Conservation (phyloP, 2,329 filamentous ascomycete genomes). For the Cladophialophora immunda region DNA sequence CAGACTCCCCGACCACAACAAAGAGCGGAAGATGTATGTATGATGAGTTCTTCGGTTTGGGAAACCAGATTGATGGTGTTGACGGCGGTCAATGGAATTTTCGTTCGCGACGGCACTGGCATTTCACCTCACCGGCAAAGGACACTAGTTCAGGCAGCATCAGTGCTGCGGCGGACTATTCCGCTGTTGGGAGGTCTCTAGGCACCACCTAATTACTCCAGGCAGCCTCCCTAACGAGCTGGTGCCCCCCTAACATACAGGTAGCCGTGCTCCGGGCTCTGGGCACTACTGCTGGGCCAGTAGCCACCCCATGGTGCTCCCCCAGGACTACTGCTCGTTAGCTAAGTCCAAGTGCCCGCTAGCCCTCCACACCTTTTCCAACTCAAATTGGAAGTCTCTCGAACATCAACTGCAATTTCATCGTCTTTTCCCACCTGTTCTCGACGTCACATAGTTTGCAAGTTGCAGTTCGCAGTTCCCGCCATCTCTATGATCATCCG, state of each 20-base stretch:
- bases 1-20: constrained; percentile 10
- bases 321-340: neutral
- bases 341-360: constrained; percentile 3
- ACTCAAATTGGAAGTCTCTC: constrained; percentile 19
- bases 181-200: neutral
- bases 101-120: neutral
- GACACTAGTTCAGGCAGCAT: neutral
- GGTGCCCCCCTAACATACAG: too few species aligned
- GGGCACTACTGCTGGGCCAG: too few species aligned
- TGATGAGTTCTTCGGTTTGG: neutral
- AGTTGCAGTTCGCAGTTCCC: neutral
- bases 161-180: neutral
- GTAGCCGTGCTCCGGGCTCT: too few species aligned
- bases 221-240: too few species aligned
- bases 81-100: neutral
- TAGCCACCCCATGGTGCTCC: neutral
- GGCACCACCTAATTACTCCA: too few species aligned
- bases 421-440: neutral
- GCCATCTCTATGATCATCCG: neutral
- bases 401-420: neutral
- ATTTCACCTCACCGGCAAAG: too few species aligned
- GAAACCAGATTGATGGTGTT: neutral
- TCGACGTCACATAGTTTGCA: constrained; percentile 11
- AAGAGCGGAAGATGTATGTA: constrained; percentile 6
- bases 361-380: constrained; percentile 6